These are phyloP conservation scores for Stachybotrys chartarum DNA, from an alignment of 2,329 filamentous ascomycete species.

Conservation along the genomic window DNA sequence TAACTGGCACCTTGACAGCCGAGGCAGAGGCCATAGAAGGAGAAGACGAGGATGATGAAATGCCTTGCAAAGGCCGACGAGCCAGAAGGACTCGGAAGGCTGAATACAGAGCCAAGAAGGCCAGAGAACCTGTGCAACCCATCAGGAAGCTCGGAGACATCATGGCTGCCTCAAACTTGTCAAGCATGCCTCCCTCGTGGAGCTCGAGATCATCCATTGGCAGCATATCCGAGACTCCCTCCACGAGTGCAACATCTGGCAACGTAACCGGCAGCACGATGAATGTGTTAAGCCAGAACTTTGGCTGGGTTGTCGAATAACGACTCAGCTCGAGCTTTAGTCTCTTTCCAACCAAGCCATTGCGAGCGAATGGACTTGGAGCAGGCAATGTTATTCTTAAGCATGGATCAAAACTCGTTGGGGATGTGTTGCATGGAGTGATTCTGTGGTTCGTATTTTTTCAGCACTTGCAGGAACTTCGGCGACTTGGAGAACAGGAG, in stretches of 20 bases:
- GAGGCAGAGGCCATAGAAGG: not conserved
- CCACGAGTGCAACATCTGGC: not conserved
- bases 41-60: not conserved
- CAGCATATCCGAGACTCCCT: not conserved
- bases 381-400: too few species aligned
- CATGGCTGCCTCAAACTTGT: not conserved
- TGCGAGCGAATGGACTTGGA: too few species aligned
- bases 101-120: not conserved
- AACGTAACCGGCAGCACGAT: not conserved
- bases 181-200: not conserved
- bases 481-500: too few species aligned
- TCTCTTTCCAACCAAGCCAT: too few species aligned
- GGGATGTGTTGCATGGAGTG: too few species aligned
- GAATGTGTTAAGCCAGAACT: not conserved
- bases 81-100: not conserved
- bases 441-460: too few species aligned
- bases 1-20: not conserved
- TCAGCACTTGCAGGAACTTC: too few species aligned
- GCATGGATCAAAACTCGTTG: too few species aligned
- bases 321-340: too few species aligned
- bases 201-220: not conserved
- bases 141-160: not conserved
- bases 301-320: too few species aligned
- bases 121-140: not conserved
- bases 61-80: too few species aligned